These are phyloP conservation scores for Paramecium bursaria DNA, from an alignment of 73 alveolate genomes.

Conservation along the genomic window DNA sequence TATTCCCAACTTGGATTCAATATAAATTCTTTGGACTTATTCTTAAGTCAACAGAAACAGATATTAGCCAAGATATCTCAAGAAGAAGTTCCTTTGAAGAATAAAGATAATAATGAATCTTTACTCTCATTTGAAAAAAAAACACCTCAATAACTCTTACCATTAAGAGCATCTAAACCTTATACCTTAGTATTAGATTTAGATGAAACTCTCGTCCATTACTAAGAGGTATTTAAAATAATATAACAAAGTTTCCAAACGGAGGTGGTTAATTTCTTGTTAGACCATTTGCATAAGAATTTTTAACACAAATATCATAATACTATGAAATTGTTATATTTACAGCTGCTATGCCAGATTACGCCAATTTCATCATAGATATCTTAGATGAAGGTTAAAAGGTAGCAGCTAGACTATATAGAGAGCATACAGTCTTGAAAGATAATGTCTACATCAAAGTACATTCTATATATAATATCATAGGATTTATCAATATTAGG, in stretches of 20 bases:
- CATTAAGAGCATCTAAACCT: background rate
- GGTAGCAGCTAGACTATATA: slow-evolving; percentile 85
- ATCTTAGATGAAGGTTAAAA: slow-evolving; percentile 86
- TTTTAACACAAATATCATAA: slow-evolving; percentile 84
- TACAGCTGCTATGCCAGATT: slow-evolving; percentile 96
- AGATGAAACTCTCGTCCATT: slow-evolving; percentile 81
- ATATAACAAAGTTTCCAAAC: background rate
- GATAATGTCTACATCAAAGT: slow-evolving; percentile 74
- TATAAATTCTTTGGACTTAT: background rate
- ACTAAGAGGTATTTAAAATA: slow-evolving; percentile 17
- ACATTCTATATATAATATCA: background rate
- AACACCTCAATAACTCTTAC: background rate
- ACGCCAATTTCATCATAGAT: slow-evolving; percentile 97
- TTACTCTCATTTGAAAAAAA: background rate
- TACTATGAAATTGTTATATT: slow-evolving; percentile 94
- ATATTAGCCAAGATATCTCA: background rate
- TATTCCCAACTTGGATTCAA: background rate
- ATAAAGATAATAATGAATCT: background rate
- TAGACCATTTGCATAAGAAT: slow-evolving; percentile 95
- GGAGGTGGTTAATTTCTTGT: slow-evolving; percentile 82
- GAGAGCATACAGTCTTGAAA: slow-evolving; percentile 85
- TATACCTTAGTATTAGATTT: slow-evolving; percentile 73
- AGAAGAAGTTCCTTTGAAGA: background rate
- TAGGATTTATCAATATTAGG: slow-evolving; percentile 88
- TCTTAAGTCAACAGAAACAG: background rate